These are phyloP conservation scores for Canariomyces notabilis DNA, from an alignment of 2,329 filamentous ascomycete genomes.

Conservation along the genomic window DNA sequence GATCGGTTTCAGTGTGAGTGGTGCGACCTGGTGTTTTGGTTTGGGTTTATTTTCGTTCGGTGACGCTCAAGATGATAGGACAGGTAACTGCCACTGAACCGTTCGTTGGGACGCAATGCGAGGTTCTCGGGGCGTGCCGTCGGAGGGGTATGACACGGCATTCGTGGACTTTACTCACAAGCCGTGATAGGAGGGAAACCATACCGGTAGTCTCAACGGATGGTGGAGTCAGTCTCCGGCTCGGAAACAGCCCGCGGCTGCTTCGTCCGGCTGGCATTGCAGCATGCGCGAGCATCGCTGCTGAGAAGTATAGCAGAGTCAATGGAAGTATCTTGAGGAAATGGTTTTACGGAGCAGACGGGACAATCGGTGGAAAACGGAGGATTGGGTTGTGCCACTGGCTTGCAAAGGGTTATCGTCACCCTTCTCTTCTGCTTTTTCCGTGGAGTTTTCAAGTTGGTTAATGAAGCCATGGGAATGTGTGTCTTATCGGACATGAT, in stretches of 20 bases:
- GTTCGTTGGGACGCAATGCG: not conserved
- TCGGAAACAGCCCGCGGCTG: conserved; percentile 1
- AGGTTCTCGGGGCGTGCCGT: not conserved
- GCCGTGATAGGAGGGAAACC: no score
- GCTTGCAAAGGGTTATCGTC: not conserved
- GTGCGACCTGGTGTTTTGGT: not conserved
- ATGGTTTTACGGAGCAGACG: not conserved
- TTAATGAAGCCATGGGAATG: no score
- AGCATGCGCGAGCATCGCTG: not conserved
- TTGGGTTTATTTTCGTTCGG: not conserved
- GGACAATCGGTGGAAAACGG: conserved; percentile 1
- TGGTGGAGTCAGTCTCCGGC: not conserved
- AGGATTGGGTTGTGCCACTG: not conserved
- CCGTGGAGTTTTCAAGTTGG: no score
- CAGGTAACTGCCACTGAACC: not conserved
- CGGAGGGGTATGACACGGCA: not conserved
- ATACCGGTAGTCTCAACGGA: no score
- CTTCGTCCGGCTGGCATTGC: not conserved
- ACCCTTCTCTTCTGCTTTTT: no score
- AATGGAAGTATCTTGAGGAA: conserved; percentile 2
- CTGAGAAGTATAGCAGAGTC: conserved; percentile 6
- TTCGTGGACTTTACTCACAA: not conserved
- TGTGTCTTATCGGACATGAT: no score
- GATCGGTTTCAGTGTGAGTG: not conserved
- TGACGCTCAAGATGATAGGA: not conserved